These are phyloP conservation scores for Trifolium repens DNA, from an alignment of 306 rosid species.

Conservation along the genomic window DNA sequence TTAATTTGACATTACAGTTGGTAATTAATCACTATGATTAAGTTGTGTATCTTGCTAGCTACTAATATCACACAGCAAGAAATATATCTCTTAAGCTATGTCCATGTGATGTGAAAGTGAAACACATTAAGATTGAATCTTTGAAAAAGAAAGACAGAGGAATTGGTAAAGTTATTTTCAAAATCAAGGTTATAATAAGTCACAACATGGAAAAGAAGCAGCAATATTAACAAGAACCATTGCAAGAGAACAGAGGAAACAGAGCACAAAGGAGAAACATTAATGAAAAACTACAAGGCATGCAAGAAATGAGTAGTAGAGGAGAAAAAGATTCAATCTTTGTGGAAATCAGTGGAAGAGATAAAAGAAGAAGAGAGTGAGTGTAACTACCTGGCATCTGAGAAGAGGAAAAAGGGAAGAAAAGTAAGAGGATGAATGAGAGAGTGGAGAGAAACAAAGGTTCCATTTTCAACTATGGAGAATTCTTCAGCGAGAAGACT, in stretches of 20 bases:
- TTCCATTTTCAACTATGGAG: slow-evolving; percentile 56
- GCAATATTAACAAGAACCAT: slow-evolving; percentile 3
- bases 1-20: slow-evolving; percentile 15
- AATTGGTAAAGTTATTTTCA: slow-evolving; percentile 9
- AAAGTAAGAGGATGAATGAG: slow-evolving; percentile 42
- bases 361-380: slow-evolving; percentile 19
- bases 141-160: slow-evolving; percentile 23
- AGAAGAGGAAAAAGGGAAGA: slow-evolving; percentile 59
- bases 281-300: neutral
- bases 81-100: neutral
- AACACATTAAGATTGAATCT: neutral
- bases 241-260: slow-evolving; percentile 28
- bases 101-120: neutral
- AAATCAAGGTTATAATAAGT: neutral
- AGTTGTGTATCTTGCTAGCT: neutral
- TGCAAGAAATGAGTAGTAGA: neutral
- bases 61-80: neutral
- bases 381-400: slow-evolving; percentile 71
- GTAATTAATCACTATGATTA: neutral
- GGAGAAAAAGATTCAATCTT: slow-evolving; percentile 17
- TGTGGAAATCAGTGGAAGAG: neutral
- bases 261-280: slow-evolving; percentile 10
- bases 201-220: neutral
- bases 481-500: slow-evolving; percentile 21
- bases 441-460: slow-evolving; percentile 47